Evolutionary conservation across 2,329 filamentous ascomycete species (phyloP), one percentile per base, ranked within the genome.

Genomic region (Microthyrium microscopicum): DNA sequence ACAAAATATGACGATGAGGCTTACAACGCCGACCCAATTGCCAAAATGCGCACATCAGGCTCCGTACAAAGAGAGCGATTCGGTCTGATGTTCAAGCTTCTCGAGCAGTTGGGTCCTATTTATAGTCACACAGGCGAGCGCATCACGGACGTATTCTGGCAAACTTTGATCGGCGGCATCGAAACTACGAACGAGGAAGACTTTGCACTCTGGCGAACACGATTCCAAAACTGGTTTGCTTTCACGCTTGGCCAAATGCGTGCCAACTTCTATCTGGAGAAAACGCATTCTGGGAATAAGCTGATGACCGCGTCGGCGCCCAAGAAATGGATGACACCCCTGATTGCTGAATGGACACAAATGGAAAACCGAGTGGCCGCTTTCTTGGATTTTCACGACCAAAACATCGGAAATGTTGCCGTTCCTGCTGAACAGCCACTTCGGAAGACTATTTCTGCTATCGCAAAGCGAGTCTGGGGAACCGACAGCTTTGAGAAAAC

Each of bases 121-220:
- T 36, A 36, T 17, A 18, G 3, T 12, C 34, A 28, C n/a, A 36
- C 34, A 2, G 24, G 29, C 17, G 34, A 36, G 19, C 28, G 20
- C 15, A 36, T 29, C 17, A 31, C 32, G 11, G 34, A 36, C 17
- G 34, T 31, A 15, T 32, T 36, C 28, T 36, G 34, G 34, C 34
- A 36, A 22, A 31, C 19, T 20, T 18, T 36, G n/a, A 36, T 36
- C 13, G 28, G 28, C 19, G 34, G 34, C 15, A 26, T 36, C 15
- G 32, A 36, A 15, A 5, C 20, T 2, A 33, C 20, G 11, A 33
- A 21, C 16, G 29, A 36, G 12, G n/a, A n/a, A n/a, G n/a, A n/a
- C n/a, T n/a, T n/a, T n/a, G n/a, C n/a, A n/a, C n/a, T n/a, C n/a
- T 36, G 34, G 34, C 28, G 28, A 8, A 19, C 20, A 5, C 20